These are phyloP conservation scores for Ceriops tagal DNA, from an alignment of 345 rosid genomes.

Conservation along the genomic window DNA sequence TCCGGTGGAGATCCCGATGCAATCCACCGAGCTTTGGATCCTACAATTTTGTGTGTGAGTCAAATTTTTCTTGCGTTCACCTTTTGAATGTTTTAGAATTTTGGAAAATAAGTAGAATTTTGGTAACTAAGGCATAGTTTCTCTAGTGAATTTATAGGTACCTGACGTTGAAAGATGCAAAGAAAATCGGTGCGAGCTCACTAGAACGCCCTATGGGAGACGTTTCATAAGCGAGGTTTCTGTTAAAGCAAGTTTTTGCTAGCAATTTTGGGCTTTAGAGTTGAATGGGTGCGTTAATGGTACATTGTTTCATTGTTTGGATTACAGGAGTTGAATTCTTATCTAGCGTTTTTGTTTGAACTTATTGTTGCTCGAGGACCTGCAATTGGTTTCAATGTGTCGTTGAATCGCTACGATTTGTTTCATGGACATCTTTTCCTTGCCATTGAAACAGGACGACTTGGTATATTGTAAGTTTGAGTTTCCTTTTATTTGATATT, in stretches of 20 bases:
- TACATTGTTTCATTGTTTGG: background rate
- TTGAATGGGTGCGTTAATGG: no score
- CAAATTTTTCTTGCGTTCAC: background rate
- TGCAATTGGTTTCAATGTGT: conserved; percentile 52
- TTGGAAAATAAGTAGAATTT: background rate
- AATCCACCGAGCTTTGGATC: conserved; percentile 64
- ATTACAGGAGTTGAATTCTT: conserved; percentile 70
- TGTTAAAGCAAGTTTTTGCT: no score
- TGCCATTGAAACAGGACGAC: conserved; percentile 57
- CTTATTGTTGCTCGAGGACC: conserved; percentile 74
- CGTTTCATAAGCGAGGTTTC: conserved; percentile 65
- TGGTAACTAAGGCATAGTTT: background rate
- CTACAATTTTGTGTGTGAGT: conserved; percentile 60
- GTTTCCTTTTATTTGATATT: background rate
- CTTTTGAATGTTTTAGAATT: background rate
- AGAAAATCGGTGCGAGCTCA: conserved; percentile 51
- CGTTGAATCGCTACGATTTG: conserved; percentile 65
- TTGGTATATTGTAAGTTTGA: conserved; percentile 71
- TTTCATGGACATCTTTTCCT: conserved; percentile 88
- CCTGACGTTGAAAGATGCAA: conserved; percentile 58
- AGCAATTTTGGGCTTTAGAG: no score
- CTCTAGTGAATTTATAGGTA: conserved; percentile 37
- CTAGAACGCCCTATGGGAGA: conserved; percentile 77
- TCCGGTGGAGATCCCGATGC: conserved; percentile 78
- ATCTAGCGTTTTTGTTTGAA: conserved; percentile 62